These are phyloP conservation scores for Aquanectria penicillioides DNA, from an alignment of 2,329 filamentous ascomycete genomes.

Conservation along the genomic window DNA sequence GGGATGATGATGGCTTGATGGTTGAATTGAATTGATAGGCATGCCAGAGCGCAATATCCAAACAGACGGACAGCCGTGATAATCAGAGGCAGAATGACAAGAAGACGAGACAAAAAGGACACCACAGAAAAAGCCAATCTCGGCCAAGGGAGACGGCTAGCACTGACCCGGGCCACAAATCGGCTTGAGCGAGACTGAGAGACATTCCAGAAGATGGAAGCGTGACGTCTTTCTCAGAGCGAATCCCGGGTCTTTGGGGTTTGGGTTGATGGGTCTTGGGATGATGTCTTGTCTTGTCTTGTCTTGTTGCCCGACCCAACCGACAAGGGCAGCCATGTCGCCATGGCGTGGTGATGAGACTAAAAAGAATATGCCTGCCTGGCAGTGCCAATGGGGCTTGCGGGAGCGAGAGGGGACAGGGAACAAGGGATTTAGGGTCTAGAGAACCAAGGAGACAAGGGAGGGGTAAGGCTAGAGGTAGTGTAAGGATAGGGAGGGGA, in stretches of 20 bases:
- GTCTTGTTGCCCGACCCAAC: slow-evolving; percentile 4
- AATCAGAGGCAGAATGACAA: too few relatives aligned
- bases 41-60: too few relatives aligned
- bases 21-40: too few relatives aligned
- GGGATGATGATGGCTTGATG: too few relatives aligned
- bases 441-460: neutral
- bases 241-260: slow-evolving; percentile 12
- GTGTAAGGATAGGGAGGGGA: neutral
- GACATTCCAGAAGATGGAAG: slow-evolving; percentile 1
- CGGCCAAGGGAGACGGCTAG: too few relatives aligned
- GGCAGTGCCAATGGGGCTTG: slow-evolving; percentile 1
- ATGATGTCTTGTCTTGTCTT: neutral
- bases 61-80: too few relatives aligned
- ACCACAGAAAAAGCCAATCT: too few relatives aligned
- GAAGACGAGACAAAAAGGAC: too few relatives aligned
- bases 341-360: slow-evolving; percentile 2
- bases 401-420: neutral
- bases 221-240: neutral
- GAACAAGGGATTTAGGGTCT: neutral
- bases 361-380: neutral
- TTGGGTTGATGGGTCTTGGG: slow-evolving; percentile 8
- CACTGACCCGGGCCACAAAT: neutral
- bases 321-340: neutral
- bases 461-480: neutral
- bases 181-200: slow-evolving; percentile 9